Percentiles rank a stretch among this genome's conserved stretches.
Conservation (phyloP, 2,329 filamentous ascomycete species). For the Macrophomina tecta region DNA sequence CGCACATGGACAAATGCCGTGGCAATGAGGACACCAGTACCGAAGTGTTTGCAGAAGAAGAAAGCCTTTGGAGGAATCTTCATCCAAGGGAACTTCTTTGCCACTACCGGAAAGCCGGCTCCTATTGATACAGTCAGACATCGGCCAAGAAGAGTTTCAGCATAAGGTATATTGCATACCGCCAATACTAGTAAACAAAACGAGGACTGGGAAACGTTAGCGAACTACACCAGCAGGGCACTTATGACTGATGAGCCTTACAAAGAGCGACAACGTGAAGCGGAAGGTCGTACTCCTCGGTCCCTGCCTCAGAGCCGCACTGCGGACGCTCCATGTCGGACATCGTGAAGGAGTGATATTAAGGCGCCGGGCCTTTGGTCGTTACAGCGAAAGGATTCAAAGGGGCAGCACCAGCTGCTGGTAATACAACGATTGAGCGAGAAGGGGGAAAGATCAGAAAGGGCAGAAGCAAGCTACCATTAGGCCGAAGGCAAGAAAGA, state of each 20-base stretch:
- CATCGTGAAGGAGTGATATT: slow-evolving; percentile 36
- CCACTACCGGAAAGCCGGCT: slow-evolving; percentile 47
- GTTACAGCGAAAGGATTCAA: not conserved
- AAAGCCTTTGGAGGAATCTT: slow-evolving; percentile 64
- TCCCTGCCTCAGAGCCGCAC: slow-evolving; percentile 41
- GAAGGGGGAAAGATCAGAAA: slow-evolving; percentile 18
- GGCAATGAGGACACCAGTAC: slow-evolving; percentile 84
- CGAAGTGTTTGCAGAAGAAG: slow-evolving; percentile 66
- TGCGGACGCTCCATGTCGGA: slow-evolving; percentile 39
- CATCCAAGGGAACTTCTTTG: slow-evolving; percentile 62
- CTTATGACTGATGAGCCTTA: slow-evolving; percentile 34
- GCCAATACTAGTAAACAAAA: slow-evolving; percentile 44
- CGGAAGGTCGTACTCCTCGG: slow-evolving; percentile 43
- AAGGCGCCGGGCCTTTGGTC: slow-evolving; percentile 32
- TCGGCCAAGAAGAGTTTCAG: not conserved
- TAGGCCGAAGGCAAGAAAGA: slow-evolving; percentile 10
- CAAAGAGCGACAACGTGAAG: slow-evolving; percentile 48
- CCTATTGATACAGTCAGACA: not conserved
- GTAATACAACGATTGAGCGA: not conserved
- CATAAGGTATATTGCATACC: slow-evolving; percentile 30
- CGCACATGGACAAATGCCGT: slow-evolving; percentile 78
- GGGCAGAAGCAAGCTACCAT: slow-evolving; percentile 21
- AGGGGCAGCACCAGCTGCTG: slow-evolving; percentile 22
- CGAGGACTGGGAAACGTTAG: slow-evolving; percentile 43
- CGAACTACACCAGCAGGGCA: not conserved